Evolutionary conservation across 768 basidiomycete species (phyloP).

Genomic region (Dictyophora rubrovolvata): DNA sequence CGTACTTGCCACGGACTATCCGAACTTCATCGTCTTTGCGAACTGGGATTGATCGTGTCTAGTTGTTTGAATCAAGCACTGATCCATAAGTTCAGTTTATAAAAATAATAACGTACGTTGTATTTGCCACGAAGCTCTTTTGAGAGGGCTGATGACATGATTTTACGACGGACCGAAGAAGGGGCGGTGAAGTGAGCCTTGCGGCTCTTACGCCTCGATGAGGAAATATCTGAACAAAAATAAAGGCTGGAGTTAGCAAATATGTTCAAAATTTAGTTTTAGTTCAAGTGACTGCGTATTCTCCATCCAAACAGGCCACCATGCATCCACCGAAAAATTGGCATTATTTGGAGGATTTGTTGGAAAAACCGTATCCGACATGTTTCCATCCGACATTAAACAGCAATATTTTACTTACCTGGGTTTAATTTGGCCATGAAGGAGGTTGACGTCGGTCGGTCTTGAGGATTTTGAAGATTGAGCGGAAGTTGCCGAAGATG

Average conservation of each 20-base stretch:
- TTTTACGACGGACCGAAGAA: constrained; percentile 90
- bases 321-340: constrained; percentile 47
- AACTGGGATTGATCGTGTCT: constrained; percentile 88
- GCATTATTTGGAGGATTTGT: constrained; percentile 19
- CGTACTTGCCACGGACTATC: constrained; percentile 96
- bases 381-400: constrained; percentile 14
- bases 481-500: constrained; percentile 3
- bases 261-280: constrained; percentile 18
- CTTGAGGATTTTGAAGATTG: constrained; percentile 6
- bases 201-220: constrained; percentile 94
- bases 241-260: constrained; percentile 20
- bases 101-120: constrained; percentile 50
- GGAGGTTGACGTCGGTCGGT: constrained; percentile 8
- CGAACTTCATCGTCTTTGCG: constrained; percentile 98
- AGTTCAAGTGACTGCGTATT: constrained; percentile 7
- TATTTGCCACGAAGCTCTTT: constrained; percentile 92
- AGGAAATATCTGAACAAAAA: constrained; percentile 59
- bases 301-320: constrained; percentile 31
- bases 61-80: constrained; percentile 11
- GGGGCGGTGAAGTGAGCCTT: constrained; percentile 97
- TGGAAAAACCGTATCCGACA: constrained; percentile 16
- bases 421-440: constrained; percentile 52
- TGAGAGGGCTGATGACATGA: constrained; percentile 93
- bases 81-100: neutral
- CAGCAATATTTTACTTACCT: constrained; percentile 41